phyloP scores from a whole-genome alignment of 345 rosid species.

The Pelargonium nanum region DNA sequence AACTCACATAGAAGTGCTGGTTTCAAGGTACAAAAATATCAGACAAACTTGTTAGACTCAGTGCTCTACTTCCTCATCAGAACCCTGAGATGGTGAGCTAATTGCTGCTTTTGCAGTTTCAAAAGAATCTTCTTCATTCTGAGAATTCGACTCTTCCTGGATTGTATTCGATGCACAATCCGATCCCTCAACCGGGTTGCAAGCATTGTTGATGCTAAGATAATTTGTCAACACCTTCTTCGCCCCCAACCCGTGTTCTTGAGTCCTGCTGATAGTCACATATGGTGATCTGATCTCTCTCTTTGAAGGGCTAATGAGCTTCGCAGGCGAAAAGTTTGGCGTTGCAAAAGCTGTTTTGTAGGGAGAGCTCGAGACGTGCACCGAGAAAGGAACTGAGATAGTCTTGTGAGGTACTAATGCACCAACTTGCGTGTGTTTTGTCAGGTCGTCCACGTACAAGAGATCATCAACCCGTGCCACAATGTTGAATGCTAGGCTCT shows the following conservation, averaged over 20 bases:
- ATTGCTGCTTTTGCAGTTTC: conserved; percentile 21
- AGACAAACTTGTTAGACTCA: too few species aligned
- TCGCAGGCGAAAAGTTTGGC: conserved; percentile 65
- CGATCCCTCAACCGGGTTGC: conserved; percentile 13
- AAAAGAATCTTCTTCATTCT: conserved; percentile 10
- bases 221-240: conserved; percentile 69
- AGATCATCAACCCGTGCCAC: conserved; percentile 86
- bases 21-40: too few species aligned
- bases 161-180: conserved; percentile 9
- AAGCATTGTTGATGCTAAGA: conserved; percentile 43
- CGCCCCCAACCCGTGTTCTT: conserved; percentile 45
- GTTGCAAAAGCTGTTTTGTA: conserved; percentile 51
- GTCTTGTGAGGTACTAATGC: conserved; percentile 38
- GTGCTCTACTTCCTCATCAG: not conserved
- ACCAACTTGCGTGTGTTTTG: conserved; percentile 58
- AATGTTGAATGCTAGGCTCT: conserved; percentile 84
- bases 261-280: conserved; percentile 31
- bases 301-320: conserved; percentile 32
- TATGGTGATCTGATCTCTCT: conserved; percentile 44
- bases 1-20: too few species aligned
- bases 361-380: conserved; percentile 43
- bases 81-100: conserved; percentile 12
- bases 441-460: conserved; percentile 73
- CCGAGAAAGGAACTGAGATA: conserved; percentile 34
- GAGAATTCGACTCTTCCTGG: conserved; percentile 22